Base-by-base conservation (phyloP, 257 asterid genomes). In the Agastache rugosa region DNA sequence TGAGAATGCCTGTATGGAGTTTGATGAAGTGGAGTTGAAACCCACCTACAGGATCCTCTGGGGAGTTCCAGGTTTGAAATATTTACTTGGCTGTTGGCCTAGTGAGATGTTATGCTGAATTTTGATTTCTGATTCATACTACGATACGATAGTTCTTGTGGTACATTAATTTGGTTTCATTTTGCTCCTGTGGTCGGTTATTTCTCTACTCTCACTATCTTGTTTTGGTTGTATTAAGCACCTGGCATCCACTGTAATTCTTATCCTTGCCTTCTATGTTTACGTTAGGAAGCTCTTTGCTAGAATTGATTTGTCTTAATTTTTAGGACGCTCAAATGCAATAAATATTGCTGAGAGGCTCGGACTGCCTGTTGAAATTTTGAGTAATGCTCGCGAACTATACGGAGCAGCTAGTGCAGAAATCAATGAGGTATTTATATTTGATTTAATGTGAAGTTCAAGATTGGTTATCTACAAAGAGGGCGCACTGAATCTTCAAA, bases 1-100 rank as follows among this genome's bases (percentile, higher is more conserved):
- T 55, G 98, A 92, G 80, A 95, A 92, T 90, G 99, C 99, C 34
- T 90, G 98, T 74, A 88, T 95, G 98, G 99, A 95, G 85, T 95
- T 90, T 59, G 99, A 92, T 71, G 99, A 95, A 84, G 90, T 84
- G 83, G 87, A 89, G 77, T 83, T 92, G 87, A 92, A 84, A 84
- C 99, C 99, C 70, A 90, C 99, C 50, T 95, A 87, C 83, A 85
- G 93, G 85, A 90, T 95, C 81, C 96, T 95, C 75, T 92, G 98
- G 99, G 99, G 99, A 79, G 87, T 95, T 70, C 98, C 99, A 89
- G 99, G 99, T 94, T 59, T 71, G 39, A 19, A 45, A 19, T 37
- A 34, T 51, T 59, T 74, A 42, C 35, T 58, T 74, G 60, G 48
- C 27, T 66, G 72, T 56, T 69, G 53, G 68, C 73, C 67, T 45